Evolutionary conservation across 345 rosid species (phyloP).

Genomic region (Acer campestre): DNA sequence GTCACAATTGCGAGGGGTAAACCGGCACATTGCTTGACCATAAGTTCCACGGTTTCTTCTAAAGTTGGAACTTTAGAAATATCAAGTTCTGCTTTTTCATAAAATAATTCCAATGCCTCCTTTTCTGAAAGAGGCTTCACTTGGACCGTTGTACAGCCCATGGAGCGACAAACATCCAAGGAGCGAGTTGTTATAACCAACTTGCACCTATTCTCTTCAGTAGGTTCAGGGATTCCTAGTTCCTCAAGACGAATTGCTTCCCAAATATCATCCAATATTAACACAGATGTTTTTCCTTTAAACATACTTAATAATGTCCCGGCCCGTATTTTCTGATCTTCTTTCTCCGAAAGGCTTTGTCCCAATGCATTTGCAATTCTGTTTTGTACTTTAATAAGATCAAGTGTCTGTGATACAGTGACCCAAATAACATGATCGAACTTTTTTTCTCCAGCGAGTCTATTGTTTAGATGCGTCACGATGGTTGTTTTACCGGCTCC

Average conservation of each 20-base stretch:
- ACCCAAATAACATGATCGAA: neutral
- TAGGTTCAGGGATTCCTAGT: constrained; percentile 14
- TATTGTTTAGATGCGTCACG: neutral
- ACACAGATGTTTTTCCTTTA: neutral
- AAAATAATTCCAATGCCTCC: constrained; percentile 21
- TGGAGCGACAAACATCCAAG: constrained; percentile 1
- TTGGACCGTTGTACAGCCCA: constrained; percentile 10
- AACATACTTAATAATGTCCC: neutral
- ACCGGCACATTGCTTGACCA: constrained; percentile 22
- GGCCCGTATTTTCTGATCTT: neutral
- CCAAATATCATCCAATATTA: constrained; percentile 7
- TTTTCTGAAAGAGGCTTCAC: constrained; percentile 14
- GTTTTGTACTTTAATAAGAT: neutral
- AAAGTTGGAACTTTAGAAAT: neutral
- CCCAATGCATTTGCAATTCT: neutral
- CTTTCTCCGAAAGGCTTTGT: fast-evolving
- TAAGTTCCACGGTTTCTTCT: neutral
- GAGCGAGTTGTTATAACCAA: constrained; percentile 29
- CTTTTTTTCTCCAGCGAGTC: neutral
- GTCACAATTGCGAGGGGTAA: constrained; percentile 25
- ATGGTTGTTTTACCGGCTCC: constrained; percentile 2
- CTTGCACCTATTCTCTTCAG: constrained; percentile 17
- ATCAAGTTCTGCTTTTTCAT: neutral
- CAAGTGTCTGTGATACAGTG: neutral
- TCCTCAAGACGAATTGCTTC: neutral